Percentiles rank a stretch among this genome's conserved stretches.
These are phyloP conservation scores for Perkinsela sp. DNA, from an alignment of 208 protist species.

Conservation along the genomic window DNA sequence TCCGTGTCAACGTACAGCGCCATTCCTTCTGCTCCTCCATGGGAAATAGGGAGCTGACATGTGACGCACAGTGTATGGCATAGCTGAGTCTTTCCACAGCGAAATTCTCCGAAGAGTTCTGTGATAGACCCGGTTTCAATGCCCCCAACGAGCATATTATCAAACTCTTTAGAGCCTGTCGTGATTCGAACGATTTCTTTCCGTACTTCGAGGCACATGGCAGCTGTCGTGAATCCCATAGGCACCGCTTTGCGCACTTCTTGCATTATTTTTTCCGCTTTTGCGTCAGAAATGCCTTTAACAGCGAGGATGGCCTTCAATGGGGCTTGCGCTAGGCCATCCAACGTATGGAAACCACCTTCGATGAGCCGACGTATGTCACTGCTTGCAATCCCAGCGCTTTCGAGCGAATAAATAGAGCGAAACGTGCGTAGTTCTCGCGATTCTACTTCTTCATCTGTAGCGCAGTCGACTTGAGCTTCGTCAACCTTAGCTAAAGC, in stretches of 20 bases:
- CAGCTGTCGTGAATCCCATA: constrained; percentile 89
- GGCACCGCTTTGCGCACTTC: constrained; percentile 76
- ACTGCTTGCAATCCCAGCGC: constrained; percentile 60
- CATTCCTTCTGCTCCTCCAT: constrained; percentile 89
- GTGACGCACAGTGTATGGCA: constrained; percentile 96
- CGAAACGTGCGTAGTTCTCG: constrained; percentile 20
- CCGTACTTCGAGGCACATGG: constrained; percentile 73
- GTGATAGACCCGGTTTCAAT: constrained; percentile 95
- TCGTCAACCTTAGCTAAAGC: constrained; percentile 13
- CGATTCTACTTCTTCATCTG: constrained; percentile 9
- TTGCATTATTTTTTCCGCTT: constrained; percentile 88
- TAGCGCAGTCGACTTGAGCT: background rate
- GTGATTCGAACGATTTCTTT: constrained; percentile 87
- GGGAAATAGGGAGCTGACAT: constrained; percentile 73
- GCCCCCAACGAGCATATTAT: constrained; percentile 82
- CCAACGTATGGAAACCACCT: constrained; percentile 78
- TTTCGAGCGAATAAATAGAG: constrained; percentile 61
- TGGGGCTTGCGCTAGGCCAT: constrained; percentile 81
- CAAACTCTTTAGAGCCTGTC: constrained; percentile 90
- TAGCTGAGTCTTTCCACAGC: constrained; percentile 96
- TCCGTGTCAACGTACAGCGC: constrained; percentile 98
- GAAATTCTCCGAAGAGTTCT: constrained; percentile 97
- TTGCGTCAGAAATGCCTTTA: constrained; percentile 92
- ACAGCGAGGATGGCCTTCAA: constrained; percentile 80
- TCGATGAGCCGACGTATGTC: constrained; percentile 92